Base-by-base conservation (phyloP, 2,329 filamentous ascomycete genomes). In the Arthroderma sp. region DNA sequence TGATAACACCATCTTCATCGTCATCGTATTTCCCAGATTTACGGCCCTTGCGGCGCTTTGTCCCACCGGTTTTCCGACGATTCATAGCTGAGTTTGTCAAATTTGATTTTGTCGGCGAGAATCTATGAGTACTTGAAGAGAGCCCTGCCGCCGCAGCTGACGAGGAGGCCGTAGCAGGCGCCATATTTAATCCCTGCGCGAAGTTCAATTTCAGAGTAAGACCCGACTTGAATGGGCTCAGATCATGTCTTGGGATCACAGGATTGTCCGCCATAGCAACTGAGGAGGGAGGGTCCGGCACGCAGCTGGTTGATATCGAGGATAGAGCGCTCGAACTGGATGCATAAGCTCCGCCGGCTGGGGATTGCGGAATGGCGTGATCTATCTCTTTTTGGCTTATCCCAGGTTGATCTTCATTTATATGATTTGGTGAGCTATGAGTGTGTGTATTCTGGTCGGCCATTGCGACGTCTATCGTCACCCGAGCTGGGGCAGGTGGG, bases 1-100 rank as follows among this genome's bases (percentile, higher is more conserved):
- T 57, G 43, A 61, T 58, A 38, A 61, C 49, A 22, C 53, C 55
- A 36, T 63, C 59, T 10, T 53, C 57, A 36, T 62, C 60, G 34
- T 59, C 58, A 38, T 55, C 53, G 29, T 48, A 41, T 30, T 42
- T 31, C 7, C 52, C 45, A 6, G 46, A 42, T 42, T 49, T 50
- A 33, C 48, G 47, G 31, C 46, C 45, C 30, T 43, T 49, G n/a
- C 31, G 29, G 32, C 40, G 29, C 40, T 48, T 43, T 38, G 41
- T 15, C 27, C 42, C 42, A 10, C 28, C 32, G 27, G 36, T 43
- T 33, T 43, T 48, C 29, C 39, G 43, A 5, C 29, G 22, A n/a
- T 37, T 34, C 33, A 43, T 39, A 11, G 31, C 29, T 36, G 40
- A 29, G 29, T 40, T 41, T n/a, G 5, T 36, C 29, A 34, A 15